Conservation (phyloP, 495 filamentous ascomycete species). For the Penicillium turbatum region DNA sequence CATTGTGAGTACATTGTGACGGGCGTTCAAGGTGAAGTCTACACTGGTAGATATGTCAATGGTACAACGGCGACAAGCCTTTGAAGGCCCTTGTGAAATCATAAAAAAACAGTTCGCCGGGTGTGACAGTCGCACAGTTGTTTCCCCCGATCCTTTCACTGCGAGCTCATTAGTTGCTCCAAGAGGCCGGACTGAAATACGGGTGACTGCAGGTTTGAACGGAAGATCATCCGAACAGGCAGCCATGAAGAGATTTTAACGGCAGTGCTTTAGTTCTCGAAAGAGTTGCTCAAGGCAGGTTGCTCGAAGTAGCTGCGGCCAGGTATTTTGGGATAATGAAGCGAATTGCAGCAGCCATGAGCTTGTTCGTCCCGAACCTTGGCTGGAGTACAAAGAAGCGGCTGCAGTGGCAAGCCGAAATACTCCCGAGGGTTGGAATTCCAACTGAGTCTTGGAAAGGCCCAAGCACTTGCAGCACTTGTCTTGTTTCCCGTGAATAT, state of each 20-base stretch:
- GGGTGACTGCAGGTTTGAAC: neutral
- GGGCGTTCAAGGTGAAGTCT: neutral
- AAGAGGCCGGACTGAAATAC: neutral
- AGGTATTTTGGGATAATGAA: neutral
- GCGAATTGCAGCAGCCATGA: neutral
- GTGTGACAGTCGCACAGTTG: neutral
- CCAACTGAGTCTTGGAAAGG: conserved; percentile 1
- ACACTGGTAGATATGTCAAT: neutral
- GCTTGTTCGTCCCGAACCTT: neutral
- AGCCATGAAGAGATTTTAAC: neutral
- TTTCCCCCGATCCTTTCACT: conserved; percentile 2
- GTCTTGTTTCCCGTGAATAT: neutral
- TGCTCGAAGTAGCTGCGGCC: neutral
- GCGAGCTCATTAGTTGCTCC: neutral
- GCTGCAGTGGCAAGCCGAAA: neutral
- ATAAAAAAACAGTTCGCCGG: neutral
- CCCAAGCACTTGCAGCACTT: neutral
- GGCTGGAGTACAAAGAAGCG: neutral
- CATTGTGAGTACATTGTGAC: too few species aligned
- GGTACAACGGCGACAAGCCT: neutral
- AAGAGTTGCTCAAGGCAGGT: neutral
- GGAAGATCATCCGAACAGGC: neutral
- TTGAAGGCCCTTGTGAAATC: neutral
- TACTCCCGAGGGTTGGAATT: neutral
- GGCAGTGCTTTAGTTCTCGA: neutral